Conservation (phyloP, 164 flowering plant species). For the Piper betle region DNA sequence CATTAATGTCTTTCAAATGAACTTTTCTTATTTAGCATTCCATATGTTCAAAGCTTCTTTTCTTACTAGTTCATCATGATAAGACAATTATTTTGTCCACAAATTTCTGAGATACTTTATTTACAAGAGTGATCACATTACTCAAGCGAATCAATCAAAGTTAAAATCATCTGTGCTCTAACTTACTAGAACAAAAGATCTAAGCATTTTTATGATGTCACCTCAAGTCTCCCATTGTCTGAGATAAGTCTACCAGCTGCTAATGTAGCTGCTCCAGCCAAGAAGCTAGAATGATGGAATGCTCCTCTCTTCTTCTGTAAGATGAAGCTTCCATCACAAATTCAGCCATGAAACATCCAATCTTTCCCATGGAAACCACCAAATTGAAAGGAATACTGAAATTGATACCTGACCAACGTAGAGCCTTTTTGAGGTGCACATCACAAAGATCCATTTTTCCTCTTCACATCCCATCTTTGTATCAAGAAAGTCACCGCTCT, state of each 20-base stretch:
- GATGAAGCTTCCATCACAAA: not conserved
- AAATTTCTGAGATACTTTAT: too few relatives aligned
- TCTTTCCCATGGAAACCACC: not conserved
- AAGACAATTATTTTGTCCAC: too few relatives aligned
- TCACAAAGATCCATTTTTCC: constrained; percentile 79
- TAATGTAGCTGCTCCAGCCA: constrained; percentile 83
- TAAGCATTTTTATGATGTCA: constrained; percentile 1
- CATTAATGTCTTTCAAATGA: not conserved
- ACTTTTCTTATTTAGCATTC: too few relatives aligned
- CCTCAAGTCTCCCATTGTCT: constrained; percentile 64
- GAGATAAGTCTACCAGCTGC: constrained; percentile 76
- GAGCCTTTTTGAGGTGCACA: constrained; percentile 65
- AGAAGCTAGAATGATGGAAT: constrained; percentile 92
- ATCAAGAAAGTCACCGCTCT: constrained; percentile 41
- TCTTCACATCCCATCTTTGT: constrained; percentile 25
- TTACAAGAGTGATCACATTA: too few relatives aligned
- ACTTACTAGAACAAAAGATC: not conserved
- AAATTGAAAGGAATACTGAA: not conserved
- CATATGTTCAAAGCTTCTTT: too few relatives aligned
- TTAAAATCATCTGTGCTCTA: too few relatives aligned
- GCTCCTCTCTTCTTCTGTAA: constrained; percentile 72
- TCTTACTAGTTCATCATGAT: too few relatives aligned
- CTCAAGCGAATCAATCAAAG: not conserved
- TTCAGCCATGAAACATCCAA: not conserved
- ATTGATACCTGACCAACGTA: constrained; percentile 63